These are phyloP conservation scores for Fusarium hainanense DNA, from an alignment of 2,329 filamentous ascomycete species.

Conservation along the genomic window DNA sequence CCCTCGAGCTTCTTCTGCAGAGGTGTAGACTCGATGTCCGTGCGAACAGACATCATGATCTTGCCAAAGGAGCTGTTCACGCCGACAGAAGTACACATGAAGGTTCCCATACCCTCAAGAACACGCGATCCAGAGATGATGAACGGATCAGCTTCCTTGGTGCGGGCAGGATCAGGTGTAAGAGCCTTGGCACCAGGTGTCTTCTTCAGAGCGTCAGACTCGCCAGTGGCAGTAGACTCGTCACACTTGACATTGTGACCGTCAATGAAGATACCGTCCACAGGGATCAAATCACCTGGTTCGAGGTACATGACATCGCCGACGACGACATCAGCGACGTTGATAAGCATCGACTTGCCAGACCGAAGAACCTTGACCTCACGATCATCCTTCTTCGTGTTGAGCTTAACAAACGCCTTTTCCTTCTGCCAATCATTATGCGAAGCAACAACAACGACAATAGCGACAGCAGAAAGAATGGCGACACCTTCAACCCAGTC, in stretches of 20 bases:
- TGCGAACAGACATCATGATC: slow-evolving; percentile 78
- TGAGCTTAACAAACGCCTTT: slow-evolving; percentile 28
- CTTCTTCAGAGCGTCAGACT: slow-evolving; percentile 80
- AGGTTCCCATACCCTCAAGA: slow-evolving; percentile 77
- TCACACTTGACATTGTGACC: slow-evolving; percentile 28
- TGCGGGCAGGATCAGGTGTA: slow-evolving; percentile 72
- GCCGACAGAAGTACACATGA: slow-evolving; percentile 78
- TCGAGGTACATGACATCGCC: slow-evolving; percentile 25
- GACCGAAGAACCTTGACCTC: slow-evolving; percentile 30
- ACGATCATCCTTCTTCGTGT: slow-evolving; percentile 25
- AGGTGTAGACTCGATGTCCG: slow-evolving; percentile 79
- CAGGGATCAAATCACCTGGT: slow-evolving; percentile 19
- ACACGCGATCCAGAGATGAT: slow-evolving; percentile 88
- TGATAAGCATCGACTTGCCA: slow-evolving; percentile 18
- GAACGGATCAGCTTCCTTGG: slow-evolving; percentile 81
- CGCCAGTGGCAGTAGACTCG: slow-evolving; percentile 68
- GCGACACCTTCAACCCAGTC: slow-evolving; percentile 28
- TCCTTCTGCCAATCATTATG: slow-evolving; percentile 30
- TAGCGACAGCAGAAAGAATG: slow-evolving; percentile 20
- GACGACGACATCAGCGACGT: slow-evolving; percentile 13
- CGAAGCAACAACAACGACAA: slow-evolving; percentile 20
- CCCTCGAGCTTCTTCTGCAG: slow-evolving; percentile 80
- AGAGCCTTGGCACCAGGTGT: slow-evolving; percentile 74
- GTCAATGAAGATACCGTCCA: slow-evolving; percentile 24
- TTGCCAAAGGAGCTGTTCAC: slow-evolving; percentile 79